Base-by-base conservation (phyloP, 148 eudicot species). In the Beta vulgaris region DNA sequence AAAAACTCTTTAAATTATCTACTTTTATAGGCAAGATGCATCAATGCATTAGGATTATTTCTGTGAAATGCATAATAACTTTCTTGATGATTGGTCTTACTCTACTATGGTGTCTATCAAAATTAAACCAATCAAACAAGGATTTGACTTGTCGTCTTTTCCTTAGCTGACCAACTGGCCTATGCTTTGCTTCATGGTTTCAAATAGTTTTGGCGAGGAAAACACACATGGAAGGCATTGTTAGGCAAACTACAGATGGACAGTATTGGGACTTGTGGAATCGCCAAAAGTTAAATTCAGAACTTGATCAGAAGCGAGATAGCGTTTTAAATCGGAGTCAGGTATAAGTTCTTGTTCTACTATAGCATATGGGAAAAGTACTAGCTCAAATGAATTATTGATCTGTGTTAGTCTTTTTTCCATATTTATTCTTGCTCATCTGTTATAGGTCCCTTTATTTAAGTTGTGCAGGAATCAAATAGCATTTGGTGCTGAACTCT, bases 181-280 rank as follows among this genome's bases (percentile, higher is more conserved):
- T 31, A 65, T 53, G 60, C 62, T 43, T 62, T 54, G 18, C 49
- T 75, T 71, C 32, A 73, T 74, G 71, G 71, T 71, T n/a, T 66
- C 59, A 77, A 48, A 13, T 54, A 95, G 99, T 91, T 84, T 75
- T 86, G 83, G 91, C 92, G 13, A 87, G 91, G 86, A 88, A 85
- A 84, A 62, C 79, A 79, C 91, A 90, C 80, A 86, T 89, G 87
- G 91, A 91, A 81, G 94, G 90, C 59, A 82, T 95, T 76, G 78
- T 95, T 71, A 92, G 84, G 82, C 99, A 92, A 86, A 87, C 89
- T 53, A 86, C 86, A 75, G 99, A 95, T 84, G 87, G 67, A 68
- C 88, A 83, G 79, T 95, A 89, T 80, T 85, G 84, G 91, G 94
- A 92, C 76, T 86, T 92, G 18, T 95, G 99, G 97, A 82, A 89